A percentile compares a stretch with the other conserved stretches of the same genome.
Conservation (phyloP, 2,329 filamentous ascomycete species). For the Dothistroma pini region DNA sequence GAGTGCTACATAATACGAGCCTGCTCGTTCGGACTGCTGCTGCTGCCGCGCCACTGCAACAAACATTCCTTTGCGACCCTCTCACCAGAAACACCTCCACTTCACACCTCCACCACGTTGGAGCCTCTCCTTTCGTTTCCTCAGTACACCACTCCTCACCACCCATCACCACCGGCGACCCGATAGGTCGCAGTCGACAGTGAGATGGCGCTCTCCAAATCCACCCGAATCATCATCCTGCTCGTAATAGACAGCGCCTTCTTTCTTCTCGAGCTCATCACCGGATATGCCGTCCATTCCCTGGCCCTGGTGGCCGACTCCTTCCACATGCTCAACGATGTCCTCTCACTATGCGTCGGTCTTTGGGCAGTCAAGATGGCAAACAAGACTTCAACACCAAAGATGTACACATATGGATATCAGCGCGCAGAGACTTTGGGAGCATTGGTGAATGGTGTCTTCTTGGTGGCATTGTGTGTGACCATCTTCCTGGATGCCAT, state of each 20-base stretch:
- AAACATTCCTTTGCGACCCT: neutral
- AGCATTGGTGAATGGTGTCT: constrained; percentile 95
- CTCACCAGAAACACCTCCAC: neutral
- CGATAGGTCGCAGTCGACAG: constrained; percentile 15
- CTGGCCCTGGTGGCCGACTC: constrained; percentile 93
- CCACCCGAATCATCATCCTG: constrained; percentile 86
- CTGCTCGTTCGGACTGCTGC: too few relatives aligned
- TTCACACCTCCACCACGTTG: neutral
- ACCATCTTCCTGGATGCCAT: constrained; percentile 96
- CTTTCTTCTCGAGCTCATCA: constrained; percentile 82
- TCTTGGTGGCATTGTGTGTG: constrained; percentile 91
- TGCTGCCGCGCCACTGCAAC: neutral
- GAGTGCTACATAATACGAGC: too few relatives aligned
- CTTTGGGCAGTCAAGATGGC: constrained; percentile 93
- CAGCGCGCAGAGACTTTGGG: constrained; percentile 95
- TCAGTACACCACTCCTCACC: neutral
- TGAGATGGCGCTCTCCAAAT: constrained; percentile 83
- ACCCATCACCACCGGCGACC: neutral
- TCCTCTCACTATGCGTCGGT: constrained; percentile 87
- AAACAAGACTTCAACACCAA: constrained; percentile 63
- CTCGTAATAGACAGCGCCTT: constrained; percentile 85
- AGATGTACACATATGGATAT: constrained; percentile 96
- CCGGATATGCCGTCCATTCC: constrained; percentile 83
- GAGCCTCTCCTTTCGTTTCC: neutral
- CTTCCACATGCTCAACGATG: constrained; percentile 99